phyloP scores from a whole-genome alignment of 2,329 filamentous ascomycete genomes.

The Fusarium concolor region DNA sequence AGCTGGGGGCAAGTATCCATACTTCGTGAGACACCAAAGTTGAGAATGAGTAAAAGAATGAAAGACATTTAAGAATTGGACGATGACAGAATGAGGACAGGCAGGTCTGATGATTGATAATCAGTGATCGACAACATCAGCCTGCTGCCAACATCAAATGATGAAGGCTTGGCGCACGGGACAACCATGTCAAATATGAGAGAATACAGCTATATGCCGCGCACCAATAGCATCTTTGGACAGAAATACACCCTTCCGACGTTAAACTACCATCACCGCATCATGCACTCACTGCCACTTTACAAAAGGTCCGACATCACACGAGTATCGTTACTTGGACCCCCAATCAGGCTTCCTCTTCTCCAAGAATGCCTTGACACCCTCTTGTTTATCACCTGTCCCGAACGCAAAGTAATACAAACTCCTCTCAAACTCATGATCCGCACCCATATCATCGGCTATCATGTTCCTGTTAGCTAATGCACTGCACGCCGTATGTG shows the following conservation, averaged over 20 bases:
- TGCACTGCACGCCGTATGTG: background rate
- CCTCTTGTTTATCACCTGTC: slow-evolving; percentile 48
- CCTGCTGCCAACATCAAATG: background rate
- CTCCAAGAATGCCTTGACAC: slow-evolving; percentile 48
- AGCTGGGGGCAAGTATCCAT: too few relatives aligned
- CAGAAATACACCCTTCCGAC: background rate
- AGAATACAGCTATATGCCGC: background rate
- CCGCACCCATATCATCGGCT: slow-evolving; percentile 45
- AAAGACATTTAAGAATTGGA: background rate
- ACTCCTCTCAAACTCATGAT: slow-evolving; percentile 51
- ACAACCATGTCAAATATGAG: background rate
- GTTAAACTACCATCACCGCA: background rate
- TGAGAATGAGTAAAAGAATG: background rate
- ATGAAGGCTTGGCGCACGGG: background rate
- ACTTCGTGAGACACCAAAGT: background rate
- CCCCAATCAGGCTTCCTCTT: slow-evolving; percentile 43
- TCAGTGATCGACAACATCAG: slow-evolving; percentile 6
- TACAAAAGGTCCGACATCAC: background rate
- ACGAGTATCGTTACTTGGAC: background rate
- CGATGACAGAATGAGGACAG: too few relatives aligned
- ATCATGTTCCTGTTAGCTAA: background rate
- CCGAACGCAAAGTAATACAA: slow-evolving; percentile 54
- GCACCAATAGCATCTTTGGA: background rate
- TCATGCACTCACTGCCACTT: slow-evolving; percentile 4
- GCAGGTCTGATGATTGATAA: background rate